Conservation (phyloP, 1,139 yeast species). For the Taiozyma sp. region DNA sequence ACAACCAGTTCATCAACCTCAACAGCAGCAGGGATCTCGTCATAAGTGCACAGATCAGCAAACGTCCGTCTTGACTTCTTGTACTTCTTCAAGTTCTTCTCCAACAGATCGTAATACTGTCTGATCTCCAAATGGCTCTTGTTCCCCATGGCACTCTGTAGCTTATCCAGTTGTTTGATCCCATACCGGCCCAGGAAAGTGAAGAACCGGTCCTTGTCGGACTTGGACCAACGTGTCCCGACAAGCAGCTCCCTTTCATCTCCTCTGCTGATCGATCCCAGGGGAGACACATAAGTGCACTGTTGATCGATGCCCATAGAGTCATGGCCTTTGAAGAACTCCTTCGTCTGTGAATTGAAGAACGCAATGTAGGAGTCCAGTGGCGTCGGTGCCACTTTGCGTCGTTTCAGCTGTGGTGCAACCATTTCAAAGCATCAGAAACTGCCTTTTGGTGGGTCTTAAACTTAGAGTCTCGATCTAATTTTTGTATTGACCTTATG, state of each 20-base stretch:
- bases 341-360: slow-evolving; percentile 5
- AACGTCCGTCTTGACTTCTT: slow-evolving; percentile 19
- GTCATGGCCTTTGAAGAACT: slow-evolving; percentile 4
- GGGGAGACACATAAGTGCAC: background rate
- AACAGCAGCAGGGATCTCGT: slow-evolving; percentile 38
- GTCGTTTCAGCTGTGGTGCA: background rate
- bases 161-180: slow-evolving; percentile 33
- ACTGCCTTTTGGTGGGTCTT: too few relatives aligned
- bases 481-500: background rate
- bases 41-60: slow-evolving; percentile 25
- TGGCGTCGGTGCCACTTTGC: background rate
- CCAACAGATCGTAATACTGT: slow-evolving; percentile 32
- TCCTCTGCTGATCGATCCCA: slow-evolving; percentile 6
- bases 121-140: slow-evolving; percentile 35
- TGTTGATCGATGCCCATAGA: background rate
- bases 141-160: slow-evolving; percentile 28
- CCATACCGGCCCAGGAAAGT: slow-evolving; percentile 33
- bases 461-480: background rate
- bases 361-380: background rate
- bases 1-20: slow-evolving; percentile 38
- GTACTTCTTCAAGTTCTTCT: slow-evolving; percentile 19
- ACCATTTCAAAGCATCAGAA: background rate
- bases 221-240: slow-evolving; percentile 2
- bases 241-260: background rate
- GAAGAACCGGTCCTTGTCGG: slow-evolving; percentile 29